phyloP scores from a whole-genome alignment of 2,329 filamentous ascomycete genomes.

The Aureobasidium sp. region DNA sequence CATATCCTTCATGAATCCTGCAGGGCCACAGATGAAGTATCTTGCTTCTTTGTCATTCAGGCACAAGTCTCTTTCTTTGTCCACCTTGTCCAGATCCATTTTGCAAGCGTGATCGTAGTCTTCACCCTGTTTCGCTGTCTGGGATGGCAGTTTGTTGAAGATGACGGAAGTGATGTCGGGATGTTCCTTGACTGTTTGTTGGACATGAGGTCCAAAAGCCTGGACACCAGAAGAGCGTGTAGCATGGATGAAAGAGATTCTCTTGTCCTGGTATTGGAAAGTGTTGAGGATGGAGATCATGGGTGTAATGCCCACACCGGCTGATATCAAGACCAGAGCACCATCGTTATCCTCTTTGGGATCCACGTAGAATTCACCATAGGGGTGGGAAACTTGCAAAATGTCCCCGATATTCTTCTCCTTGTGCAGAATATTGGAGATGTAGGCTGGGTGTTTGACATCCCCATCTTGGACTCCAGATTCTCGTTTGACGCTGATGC shows the following conservation, averaged over 20 bases:
- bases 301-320: conserved; percentile 62
- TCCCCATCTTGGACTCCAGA: conserved; percentile 44
- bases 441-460: conserved; percentile 51
- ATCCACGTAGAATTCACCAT: conserved; percentile 55
- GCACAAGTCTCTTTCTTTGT: conserved; percentile 48
- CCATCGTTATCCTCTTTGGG: conserved; percentile 36
- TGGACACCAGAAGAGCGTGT: conserved; percentile 45
- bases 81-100: conserved; percentile 52
- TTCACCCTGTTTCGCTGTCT: conserved; percentile 43
- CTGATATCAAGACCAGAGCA: conserved; percentile 60
- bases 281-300: conserved; percentile 59
- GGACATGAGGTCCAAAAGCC: conserved; percentile 51
- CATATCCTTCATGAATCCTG: conserved; percentile 60
- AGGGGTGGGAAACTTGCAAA: conserved; percentile 60
- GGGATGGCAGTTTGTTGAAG: conserved; percentile 50
- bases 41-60: conserved; percentile 48
- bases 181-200: too few relatives aligned
- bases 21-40: conserved; percentile 68
- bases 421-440: conserved; percentile 65
- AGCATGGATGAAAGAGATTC: conserved; percentile 58
- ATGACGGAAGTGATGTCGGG: conserved; percentile 32
- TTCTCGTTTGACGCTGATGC: conserved; percentile 66
- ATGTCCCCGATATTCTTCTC: conserved; percentile 54
- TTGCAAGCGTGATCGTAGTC: conserved; percentile 56
- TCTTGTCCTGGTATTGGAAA: conserved; percentile 30